A percentile compares a stretch with the other conserved stretches of the same genome.
Evolutionary conservation across 192 early-diverging fungal species (phyloP).

Genomic region (Backusella psychrophila): DNA sequence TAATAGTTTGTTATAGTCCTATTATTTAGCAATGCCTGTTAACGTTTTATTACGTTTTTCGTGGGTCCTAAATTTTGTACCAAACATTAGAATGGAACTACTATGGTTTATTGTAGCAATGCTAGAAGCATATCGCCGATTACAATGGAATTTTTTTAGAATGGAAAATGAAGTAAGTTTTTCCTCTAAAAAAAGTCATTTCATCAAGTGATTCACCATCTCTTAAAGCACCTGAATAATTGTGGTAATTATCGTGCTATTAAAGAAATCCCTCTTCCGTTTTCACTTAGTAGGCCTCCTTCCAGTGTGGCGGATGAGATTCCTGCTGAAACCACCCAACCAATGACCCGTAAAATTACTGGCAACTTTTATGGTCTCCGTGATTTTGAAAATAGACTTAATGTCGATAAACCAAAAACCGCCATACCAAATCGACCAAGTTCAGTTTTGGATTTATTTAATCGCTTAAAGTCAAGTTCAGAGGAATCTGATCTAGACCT

Average conservation of each 20-base stretch:
- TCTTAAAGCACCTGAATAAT: constrained; percentile 65
- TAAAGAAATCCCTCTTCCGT: constrained; percentile 77
- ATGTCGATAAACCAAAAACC: neutral
- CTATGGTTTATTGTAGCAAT: constrained; percentile 22
- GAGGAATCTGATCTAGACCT: neutral
- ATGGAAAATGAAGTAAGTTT: constrained; percentile 67
- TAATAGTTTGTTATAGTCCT: constrained; percentile 32
- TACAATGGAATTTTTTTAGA: constrained; percentile 79
- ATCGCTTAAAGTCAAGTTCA: neutral
- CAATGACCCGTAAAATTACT: neutral
- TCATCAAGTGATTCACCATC: no score
- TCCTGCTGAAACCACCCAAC: neutral
- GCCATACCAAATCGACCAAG: neutral
- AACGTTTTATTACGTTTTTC: constrained; percentile 66
- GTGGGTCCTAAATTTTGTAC: constrained; percentile 50
- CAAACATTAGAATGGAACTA: constrained; percentile 5
- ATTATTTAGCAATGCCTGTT: constrained; percentile 65
- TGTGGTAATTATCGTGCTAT: constrained; percentile 80
- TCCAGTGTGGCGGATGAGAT: constrained; percentile 11
- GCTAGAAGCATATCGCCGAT: constrained; percentile 48
- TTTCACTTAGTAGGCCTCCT: constrained; percentile 21
- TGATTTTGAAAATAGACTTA: constrained; percentile 36
- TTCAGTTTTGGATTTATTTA: neutral
- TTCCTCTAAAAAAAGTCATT: neutral
- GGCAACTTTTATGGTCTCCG: constrained; percentile 37